Conservation (phyloP, 192 early-diverging fungal species). For the Coemansia sp. region DNA sequence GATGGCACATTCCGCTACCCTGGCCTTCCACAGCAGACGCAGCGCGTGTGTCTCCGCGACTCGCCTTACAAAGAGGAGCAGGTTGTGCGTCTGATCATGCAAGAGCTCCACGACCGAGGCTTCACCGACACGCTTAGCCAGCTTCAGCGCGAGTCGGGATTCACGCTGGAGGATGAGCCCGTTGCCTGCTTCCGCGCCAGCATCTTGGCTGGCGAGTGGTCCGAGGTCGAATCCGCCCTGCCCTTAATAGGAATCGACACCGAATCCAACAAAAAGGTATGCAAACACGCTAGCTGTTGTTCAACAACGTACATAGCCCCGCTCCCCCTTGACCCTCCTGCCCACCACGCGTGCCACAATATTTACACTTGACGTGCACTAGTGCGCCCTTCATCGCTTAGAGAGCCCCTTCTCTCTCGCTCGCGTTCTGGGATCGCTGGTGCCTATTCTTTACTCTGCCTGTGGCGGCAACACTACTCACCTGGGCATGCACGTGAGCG, state of each 20-base stretch:
- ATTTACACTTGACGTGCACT: no score
- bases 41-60: constrained; percentile 38
- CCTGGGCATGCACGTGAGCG: no score
- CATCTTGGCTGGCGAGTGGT: constrained; percentile 79
- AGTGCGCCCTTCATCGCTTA: no score
- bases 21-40: constrained; percentile 25
- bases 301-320: no score
- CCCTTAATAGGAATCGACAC: constrained; percentile 31
- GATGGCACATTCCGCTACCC: constrained; percentile 25
- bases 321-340: no score
- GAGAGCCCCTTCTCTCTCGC: no score
- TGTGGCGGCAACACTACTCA: no score
- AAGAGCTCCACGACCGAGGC: constrained; percentile 79
- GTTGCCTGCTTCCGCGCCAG: constrained; percentile 66
- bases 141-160: constrained; percentile 80
- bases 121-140: constrained; percentile 64
- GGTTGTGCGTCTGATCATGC: constrained; percentile 83
- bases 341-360: no score
- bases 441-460: no score
- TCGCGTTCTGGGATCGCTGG: no score
- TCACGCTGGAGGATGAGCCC: constrained; percentile 65
- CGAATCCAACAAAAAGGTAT: constrained; percentile 15
- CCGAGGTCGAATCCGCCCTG: constrained; percentile 58
- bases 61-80: constrained; percentile 58
- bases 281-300: neutral